Evolutionary conservation across 2,329 filamentous ascomycete species (phyloP).

Genomic region (Emergomyces africanus): DNA sequence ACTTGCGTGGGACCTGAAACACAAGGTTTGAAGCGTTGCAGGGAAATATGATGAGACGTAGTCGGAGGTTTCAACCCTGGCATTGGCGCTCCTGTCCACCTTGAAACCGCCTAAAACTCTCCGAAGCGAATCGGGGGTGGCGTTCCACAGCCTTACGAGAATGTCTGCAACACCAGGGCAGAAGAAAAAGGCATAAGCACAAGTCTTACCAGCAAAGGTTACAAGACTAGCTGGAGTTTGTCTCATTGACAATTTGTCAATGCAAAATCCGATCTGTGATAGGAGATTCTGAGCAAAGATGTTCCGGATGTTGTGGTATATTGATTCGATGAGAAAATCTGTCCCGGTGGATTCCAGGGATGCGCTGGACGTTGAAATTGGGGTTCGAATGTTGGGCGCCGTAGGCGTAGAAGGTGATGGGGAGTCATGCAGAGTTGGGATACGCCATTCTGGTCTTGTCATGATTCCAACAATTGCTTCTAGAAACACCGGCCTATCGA

Average conservation of each 20-base stretch:
- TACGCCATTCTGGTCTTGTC: constrained; percentile 78
- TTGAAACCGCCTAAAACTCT: constrained; percentile 59
- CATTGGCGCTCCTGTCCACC: constrained; percentile 41
- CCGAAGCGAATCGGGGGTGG: constrained; percentile 55
- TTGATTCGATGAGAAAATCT: constrained; percentile 60
- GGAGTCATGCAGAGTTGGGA: constrained; percentile 46
- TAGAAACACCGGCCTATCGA: constrained; percentile 69
- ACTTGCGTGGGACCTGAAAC: constrained; percentile 49
- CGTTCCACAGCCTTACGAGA: constrained; percentile 66
- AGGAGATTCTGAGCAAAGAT: constrained; percentile 74
- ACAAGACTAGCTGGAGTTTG: constrained; percentile 60
- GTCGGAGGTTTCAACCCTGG: constrained; percentile 41
- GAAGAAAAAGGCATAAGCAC: constrained; percentile 88
- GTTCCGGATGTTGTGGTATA: constrained; percentile 77
- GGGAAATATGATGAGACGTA: constrained; percentile 60
- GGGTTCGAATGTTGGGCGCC: constrained; percentile 22
- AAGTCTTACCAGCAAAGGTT: constrained; percentile 79
- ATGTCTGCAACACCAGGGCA: constrained; percentile 77
- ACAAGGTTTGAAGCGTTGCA: constrained; percentile 47
- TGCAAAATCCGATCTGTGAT: constrained; percentile 72
- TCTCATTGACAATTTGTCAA: constrained; percentile 74
- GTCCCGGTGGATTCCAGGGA: constrained; percentile 49
- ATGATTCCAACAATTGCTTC: constrained; percentile 72
- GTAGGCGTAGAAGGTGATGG: constrained; percentile 40
- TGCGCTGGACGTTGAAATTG: constrained; percentile 38